These are phyloP conservation scores for Ascochyta viciae-villosae DNA, from an alignment of 2,329 filamentous ascomycete species.

Conservation along the genomic window DNA sequence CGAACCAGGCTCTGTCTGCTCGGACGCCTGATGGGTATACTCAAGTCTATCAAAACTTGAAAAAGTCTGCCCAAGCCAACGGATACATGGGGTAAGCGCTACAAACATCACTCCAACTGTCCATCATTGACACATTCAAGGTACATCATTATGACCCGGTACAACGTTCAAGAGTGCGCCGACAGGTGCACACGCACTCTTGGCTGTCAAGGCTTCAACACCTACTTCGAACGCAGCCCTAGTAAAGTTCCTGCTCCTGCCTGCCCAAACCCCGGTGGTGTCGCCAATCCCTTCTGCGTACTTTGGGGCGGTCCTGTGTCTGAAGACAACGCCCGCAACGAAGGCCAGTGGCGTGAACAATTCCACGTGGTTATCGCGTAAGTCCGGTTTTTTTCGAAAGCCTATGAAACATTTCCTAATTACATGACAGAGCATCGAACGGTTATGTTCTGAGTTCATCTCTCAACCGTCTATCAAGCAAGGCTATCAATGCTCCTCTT, in stretches of 20 bases:
- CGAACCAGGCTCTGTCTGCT: background rate
- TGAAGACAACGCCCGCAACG: background rate
- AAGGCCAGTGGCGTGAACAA: constrained; percentile 3
- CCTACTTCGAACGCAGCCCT: constrained; percentile 6
- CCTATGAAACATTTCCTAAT: background rate
- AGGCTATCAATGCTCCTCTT: constrained; percentile 8
- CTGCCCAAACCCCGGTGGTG: background rate
- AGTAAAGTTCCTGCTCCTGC: background rate
- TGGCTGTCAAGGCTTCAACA: constrained; percentile 3
- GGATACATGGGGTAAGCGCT: constrained; percentile 3
- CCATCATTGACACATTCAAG: background rate
- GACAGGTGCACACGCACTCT: background rate
- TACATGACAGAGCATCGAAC: background rate
- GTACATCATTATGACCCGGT: background rate
- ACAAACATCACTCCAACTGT: too few relatives aligned
- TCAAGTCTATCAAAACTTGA: background rate
- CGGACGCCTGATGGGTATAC: background rate
- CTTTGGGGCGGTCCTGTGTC: constrained; percentile 2
- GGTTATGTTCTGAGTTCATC: background rate
- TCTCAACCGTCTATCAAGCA: background rate
- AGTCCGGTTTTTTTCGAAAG: background rate
- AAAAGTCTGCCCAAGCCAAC: background rate
- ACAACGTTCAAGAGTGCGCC: constrained; percentile 1
- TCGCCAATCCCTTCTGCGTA: background rate
- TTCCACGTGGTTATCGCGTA: constrained; percentile 5